These are phyloP conservation scores for Tricholoma furcatifolium DNA, from an alignment of 768 basidiomycete species.

Conservation along the genomic window DNA sequence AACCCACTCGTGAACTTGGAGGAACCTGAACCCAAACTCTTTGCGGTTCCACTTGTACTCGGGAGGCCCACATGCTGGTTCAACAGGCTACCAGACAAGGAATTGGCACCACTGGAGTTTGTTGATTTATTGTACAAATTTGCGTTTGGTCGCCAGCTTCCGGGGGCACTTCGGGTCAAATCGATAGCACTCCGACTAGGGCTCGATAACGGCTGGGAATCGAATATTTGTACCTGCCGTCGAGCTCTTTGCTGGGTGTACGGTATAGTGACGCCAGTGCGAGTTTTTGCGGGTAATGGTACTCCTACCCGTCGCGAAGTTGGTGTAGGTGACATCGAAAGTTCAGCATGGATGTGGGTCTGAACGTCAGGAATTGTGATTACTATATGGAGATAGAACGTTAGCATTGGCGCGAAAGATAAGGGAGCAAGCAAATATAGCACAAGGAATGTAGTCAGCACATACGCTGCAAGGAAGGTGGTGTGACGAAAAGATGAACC, in stretches of 20 bases:
- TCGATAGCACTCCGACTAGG: slow-evolving; percentile 37
- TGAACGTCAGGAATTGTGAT: slow-evolving; percentile 84
- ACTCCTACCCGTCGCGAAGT: slow-evolving; percentile 82
- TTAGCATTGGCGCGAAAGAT: slow-evolving; percentile 23
- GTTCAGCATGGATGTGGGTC: slow-evolving; percentile 66
- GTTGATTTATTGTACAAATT: slow-evolving; percentile 24
- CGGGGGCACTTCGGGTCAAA: slow-evolving; percentile 25
- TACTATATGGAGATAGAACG: slow-evolving; percentile 48
- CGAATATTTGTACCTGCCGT: slow-evolving; percentile 77
- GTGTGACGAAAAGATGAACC: slow-evolving; percentile 8
- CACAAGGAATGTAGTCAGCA: slow-evolving; percentile 9
- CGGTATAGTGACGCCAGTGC: slow-evolving; percentile 61
- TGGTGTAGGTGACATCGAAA: slow-evolving; percentile 65
- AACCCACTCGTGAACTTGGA: slow-evolving; percentile 40
- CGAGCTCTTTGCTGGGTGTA: slow-evolving; percentile 47
- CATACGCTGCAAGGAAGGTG: slow-evolving; percentile 4
- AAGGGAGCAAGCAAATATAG: slow-evolving; percentile 28
- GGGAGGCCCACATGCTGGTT: slow-evolving; percentile 38
- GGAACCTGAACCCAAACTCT: slow-evolving; percentile 37
- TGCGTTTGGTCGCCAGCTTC: slow-evolving; percentile 26
- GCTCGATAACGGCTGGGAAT: slow-evolving; percentile 77
- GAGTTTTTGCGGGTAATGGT: slow-evolving; percentile 65
- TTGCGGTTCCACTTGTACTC: slow-evolving; percentile 28
- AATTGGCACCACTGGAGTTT: slow-evolving; percentile 37
- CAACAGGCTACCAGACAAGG: slow-evolving; percentile 37